Conservation (phyloP, 768 basidiomycete genomes). For the Tulasnella sp. region DNA sequence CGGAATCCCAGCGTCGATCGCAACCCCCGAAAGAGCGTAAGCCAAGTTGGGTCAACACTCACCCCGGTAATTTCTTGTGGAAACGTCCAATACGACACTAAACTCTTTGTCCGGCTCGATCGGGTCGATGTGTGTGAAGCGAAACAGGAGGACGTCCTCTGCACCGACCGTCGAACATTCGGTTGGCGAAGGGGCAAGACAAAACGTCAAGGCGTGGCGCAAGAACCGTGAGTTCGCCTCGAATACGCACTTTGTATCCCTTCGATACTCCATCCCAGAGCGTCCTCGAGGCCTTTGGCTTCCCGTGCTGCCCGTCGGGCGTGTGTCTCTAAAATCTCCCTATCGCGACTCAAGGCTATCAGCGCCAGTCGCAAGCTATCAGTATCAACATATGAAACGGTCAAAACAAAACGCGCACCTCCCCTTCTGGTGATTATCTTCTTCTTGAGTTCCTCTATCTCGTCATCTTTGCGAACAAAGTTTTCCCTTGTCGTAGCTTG, state of each 20-base stretch:
- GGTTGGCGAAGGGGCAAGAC: background rate
- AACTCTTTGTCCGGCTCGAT: constrained; percentile 49
- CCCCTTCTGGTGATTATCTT: constrained; percentile 4
- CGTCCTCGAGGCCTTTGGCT: constrained; percentile 21
- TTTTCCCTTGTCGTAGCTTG: constrained; percentile 28
- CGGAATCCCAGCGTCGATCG: background rate
- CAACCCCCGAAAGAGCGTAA: background rate
- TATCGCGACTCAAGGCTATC: constrained; percentile 1
- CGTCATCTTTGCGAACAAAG: constrained; percentile 40
- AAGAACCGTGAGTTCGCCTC: background rate
- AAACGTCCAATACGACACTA: constrained; percentile 64
- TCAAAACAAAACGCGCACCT: background rate
- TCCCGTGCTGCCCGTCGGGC: constrained; percentile 6
- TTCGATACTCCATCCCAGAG: constrained; percentile 56
- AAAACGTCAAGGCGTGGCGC: background rate
- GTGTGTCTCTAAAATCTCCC: constrained; percentile 8
- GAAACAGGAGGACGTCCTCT: constrained; percentile 55
- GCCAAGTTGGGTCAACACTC: constrained; percentile 18
- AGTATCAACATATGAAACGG: background rate
- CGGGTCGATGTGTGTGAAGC: constrained; percentile 55
- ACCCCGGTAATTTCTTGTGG: constrained; percentile 54
- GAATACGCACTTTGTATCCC: constrained; percentile 35
- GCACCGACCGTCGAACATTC: background rate
- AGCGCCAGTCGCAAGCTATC: background rate
- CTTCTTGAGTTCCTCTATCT: constrained; percentile 43